Evolutionary conservation across 495 filamentous ascomycete genomes (phyloP), one percentile per base, ranked within the genome.

Genomic region (Xylaria acuta): DNA sequence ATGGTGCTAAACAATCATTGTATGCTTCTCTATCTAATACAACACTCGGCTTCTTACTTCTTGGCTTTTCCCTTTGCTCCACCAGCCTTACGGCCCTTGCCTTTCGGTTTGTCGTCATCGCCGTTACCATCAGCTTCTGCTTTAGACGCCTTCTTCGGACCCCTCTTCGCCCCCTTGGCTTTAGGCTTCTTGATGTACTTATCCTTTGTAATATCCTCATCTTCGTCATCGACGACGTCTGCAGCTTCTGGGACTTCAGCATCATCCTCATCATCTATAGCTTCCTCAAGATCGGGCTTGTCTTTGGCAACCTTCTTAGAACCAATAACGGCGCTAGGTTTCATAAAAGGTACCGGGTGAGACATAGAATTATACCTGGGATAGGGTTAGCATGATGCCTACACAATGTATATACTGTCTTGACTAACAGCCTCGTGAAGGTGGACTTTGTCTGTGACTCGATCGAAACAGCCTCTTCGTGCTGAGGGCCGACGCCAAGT

Each of bases 301-400:
- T 93, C 94, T 82, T 92, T 95, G 67, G 84, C 80, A 64, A 86
- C 85, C 78, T 90, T 91, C 72, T 94, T 92, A 25, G 93, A 84
- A 11, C 85, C 90, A 11, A 90, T 77, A 27, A 97, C 88, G 75
- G 86, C 91, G 81, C 88, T 92, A 11, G 94, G 92, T 82, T 97
- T 97, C 90, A 98, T 97, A 84, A 97, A 99, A 5, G 96, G 94
- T 59, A 98, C 82, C 0, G 95, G 97, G 77, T 99, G 96, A 2
- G 92, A 92, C 79, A 88, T 89, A 54, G 85, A 79, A 75, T 99
- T 99, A 80, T 99, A 99, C 66, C 91, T 93, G 71, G 56, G 49
- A 30, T 32, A 62, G 30, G 14, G 12, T 67, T 45, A 43, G 49
- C 69, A 25, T 6, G 25, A 32, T 45, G 38, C 16, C 49, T 34